Conservation (phyloP, 495 filamentous ascomycete genomes). For the Oidiodendron maius region DNA sequence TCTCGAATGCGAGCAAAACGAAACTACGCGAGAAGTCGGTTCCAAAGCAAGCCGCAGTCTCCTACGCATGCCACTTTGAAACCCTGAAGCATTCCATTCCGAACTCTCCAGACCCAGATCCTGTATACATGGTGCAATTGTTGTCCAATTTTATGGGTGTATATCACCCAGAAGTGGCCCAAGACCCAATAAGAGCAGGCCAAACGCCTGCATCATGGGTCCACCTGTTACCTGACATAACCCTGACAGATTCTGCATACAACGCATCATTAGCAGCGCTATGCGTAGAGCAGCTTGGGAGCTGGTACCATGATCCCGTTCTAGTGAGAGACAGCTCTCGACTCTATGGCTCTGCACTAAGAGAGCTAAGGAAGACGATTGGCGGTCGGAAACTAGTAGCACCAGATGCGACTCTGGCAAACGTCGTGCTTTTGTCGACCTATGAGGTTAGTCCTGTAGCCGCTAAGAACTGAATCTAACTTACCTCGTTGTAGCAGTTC, state of each 20-base stretch:
- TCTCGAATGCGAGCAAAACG: not conserved
- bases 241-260: not conserved
- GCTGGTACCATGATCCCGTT: not conserved
- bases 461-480: not conserved
- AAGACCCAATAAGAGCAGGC: not conserved
- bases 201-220: not conserved
- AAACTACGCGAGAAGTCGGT: not conserved
- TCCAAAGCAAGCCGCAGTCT: not conserved
- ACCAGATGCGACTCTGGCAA: not conserved
- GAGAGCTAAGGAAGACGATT: not conserved
- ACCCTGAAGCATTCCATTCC: not conserved
- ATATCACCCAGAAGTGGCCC: not conserved
- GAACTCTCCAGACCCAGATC: not conserved
- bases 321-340: not conserved
- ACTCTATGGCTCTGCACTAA: not conserved
- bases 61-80: not conserved
- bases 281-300: not conserved
- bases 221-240: not conserved
- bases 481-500: not conserved
- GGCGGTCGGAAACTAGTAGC: not conserved
- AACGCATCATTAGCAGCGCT: not conserved
- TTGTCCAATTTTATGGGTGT: not conserved
- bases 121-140: not conserved
- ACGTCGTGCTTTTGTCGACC: not conserved
- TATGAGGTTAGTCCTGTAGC: constrained; percentile 3